These are phyloP conservation scores for Cystoderma amianthinum DNA, from an alignment of 768 basidiomycete species.

Conservation along the genomic window DNA sequence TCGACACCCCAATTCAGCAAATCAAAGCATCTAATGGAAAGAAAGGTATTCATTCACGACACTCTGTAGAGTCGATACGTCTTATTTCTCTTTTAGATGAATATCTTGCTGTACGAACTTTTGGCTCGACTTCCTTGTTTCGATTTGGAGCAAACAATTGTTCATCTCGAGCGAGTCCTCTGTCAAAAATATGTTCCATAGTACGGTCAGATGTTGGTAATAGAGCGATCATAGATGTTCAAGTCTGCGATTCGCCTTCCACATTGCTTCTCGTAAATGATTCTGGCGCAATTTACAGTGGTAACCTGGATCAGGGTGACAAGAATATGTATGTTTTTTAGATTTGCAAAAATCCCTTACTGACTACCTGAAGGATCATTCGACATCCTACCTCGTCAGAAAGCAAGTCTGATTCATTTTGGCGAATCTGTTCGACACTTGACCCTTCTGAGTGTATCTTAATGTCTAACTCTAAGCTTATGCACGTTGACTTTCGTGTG, in stretches of 20 bases:
- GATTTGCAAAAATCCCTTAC: background rate
- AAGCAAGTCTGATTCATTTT: constrained; percentile 32
- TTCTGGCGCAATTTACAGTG: constrained; percentile 44
- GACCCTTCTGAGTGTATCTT: constrained; percentile 33
- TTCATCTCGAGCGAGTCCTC: constrained; percentile 8
- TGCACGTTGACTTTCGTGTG: constrained; percentile 54
- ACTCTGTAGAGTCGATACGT: too few relatives aligned
- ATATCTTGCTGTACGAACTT: constrained; percentile 38
- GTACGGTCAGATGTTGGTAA: constrained; percentile 34
- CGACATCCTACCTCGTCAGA: constrained; percentile 12
- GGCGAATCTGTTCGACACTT: constrained; percentile 38
- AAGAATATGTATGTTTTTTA: constrained; percentile 32
- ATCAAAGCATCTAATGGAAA: constrained; percentile 28
- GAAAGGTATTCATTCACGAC: too few relatives aligned
- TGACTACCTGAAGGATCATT: constrained; percentile 1
- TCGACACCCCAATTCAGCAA: constrained; percentile 67
- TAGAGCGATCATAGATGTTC: constrained; percentile 40
- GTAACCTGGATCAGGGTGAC: constrained; percentile 24
- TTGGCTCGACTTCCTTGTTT: constrained; percentile 34
- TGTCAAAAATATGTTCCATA: constrained; percentile 29
- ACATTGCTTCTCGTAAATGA: constrained; percentile 40
- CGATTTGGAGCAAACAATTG: constrained; percentile 14
- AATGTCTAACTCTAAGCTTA: constrained; percentile 35
- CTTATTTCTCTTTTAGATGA: constrained; percentile 16
- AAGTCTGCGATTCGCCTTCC: constrained; percentile 22